Evolutionary conservation across 2,329 filamentous ascomycete species (phyloP), one percentile per base, ranked within the genome.

Genomic region (Colletotrichum melonis): DNA sequence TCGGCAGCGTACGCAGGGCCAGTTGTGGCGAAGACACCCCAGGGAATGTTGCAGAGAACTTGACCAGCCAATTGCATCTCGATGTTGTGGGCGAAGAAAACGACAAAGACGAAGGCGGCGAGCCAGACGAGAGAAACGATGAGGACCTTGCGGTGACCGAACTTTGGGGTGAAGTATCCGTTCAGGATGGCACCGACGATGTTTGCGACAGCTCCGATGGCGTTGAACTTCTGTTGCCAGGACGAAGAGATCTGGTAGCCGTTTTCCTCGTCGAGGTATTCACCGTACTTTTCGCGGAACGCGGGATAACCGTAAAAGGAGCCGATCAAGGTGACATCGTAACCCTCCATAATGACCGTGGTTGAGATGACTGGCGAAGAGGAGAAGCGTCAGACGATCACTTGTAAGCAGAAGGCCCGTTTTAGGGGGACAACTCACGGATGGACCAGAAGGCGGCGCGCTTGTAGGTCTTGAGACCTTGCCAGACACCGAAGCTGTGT

Each of bases 261-360:
- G 24, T 80, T 79, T 38, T 85, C 76, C 0, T 78, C 73, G 52
- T 81, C 74, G 16, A 80, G 76, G 26, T 63, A 84, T 4, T 77
- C 77, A 56, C 86, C 86, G 70, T 86, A 88, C 75, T 80, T 85
- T 70, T 76, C 76, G 9, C 78, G 80, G 77, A 82, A 86, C 69
- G 69, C 75, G 1, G 78, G 84, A 77, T 86, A 86, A 5, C 81
- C 86, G 74, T 82, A 86, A 77, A 88, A 86, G 22, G 82, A 84
- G n/a, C 81, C 75, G n/a, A 88, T 77, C 0, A 88, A 79, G 42
- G 84, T 85, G 2, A 84, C 82, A 63, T 88, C 86, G 77, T 88
- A 88, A 3, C 86, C 86, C 72, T 88, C 86, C 86, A 88, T 88
- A 73, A 88, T 81, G 66, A 88, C 83, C 4, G 84, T 82, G n/a